Conservation (phyloP, 805 yeast genomes). For the Naumovozyma dairenensis region DNA sequence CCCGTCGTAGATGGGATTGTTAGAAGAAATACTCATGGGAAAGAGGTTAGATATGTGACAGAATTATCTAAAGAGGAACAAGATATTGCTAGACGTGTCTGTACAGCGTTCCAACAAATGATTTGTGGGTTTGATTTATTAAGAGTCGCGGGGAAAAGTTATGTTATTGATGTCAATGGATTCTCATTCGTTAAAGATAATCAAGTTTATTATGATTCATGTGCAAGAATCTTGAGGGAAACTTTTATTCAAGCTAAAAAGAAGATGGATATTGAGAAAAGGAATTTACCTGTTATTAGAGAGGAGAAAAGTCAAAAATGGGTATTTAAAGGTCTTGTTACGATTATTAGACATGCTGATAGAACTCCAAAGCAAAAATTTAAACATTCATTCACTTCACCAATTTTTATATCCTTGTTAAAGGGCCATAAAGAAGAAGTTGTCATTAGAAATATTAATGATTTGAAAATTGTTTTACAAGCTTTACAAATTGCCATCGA, state of each 20-base stretch:
- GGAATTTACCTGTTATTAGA: slow-evolving; percentile 28
- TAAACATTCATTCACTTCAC: slow-evolving; percentile 87
- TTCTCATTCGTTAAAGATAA: slow-evolving; percentile 96
- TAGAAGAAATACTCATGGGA: slow-evolving; percentile 93
- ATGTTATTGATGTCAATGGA: slow-evolving; percentile 95
- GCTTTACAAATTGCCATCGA: slow-evolving; percentile 77
- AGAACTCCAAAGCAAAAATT: slow-evolving; percentile 97
- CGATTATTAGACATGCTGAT: slow-evolving; percentile 93
- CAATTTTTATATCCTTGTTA: slow-evolving; percentile 71
- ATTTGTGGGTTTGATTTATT: slow-evolving; percentile 95
- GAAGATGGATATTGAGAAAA: slow-evolving; percentile 34
- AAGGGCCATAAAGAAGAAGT: slow-evolving; percentile 96
- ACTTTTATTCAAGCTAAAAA: slow-evolving; percentile 58
- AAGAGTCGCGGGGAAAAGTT: slow-evolving; percentile 79
- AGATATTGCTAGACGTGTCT: slow-evolving; percentile 68
- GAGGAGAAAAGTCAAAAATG: slow-evolving; percentile 64
- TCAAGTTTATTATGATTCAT: slow-evolving; percentile 69
- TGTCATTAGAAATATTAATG: slow-evolving; percentile 82
- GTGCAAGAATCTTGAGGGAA: slow-evolving; percentile 67
- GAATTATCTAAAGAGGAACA: slow-evolving; percentile 66
- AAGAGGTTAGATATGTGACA: slow-evolving; percentile 87
- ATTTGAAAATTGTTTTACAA: slow-evolving; percentile 73
- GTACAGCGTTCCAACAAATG: slow-evolving; percentile 74
- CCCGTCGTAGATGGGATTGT: slow-evolving; percentile 99
- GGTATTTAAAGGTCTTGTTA: slow-evolving; percentile 89